Base-by-base conservation (phyloP, 2,329 filamentous ascomycete species). In the Cladosporium sp. region DNA sequence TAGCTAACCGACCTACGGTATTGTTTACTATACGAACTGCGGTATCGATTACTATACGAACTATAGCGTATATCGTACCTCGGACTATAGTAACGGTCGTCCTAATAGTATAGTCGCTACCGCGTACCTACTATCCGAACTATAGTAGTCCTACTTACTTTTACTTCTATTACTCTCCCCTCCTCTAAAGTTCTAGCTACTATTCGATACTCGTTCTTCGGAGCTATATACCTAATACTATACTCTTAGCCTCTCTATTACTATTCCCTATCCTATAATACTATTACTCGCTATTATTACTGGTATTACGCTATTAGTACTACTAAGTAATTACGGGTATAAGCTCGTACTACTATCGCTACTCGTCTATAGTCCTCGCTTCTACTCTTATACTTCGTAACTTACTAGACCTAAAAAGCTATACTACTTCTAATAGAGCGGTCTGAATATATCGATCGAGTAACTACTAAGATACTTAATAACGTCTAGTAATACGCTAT, bases 391-490 rank as follows among this genome's bases (percentile, higher is more conserved):
- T 12, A 10, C 36, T 3, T 40, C n/a, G 13, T 34, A 54, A 40
- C 53, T 58, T 17, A 25, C 47, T n/a, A 61, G 25, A 17, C 40
- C 58, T 13, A 61, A 50, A 19, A 61, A 61, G 1, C 34, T 4
- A 19, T 58, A 15, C 56, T 17, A 58, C 49, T 54, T 4, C 24
- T 12, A 17, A 19, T 59, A 56, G 10, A 65, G 64, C 56, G 54
- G 50, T 48, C 56, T 28, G 47, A 66, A 66, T 39, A 56, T 58
- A 5, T 66, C 36, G 36, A 66, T 65, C 9, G 36, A 66, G 12
- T 56, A 56, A 36, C 56, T 47, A 47, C 65, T 66, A 7, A 66
- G 58, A 61, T 66, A 50, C 60, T 65, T 64, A 0, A 67, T 28
- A 35, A 66, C 62, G 28, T 67, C 52, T 5, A 63, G 55, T 3